Evolutionary conservation across 2,329 filamentous ascomycete species (phyloP).

Genomic region (Ciborinia camelliae): DNA sequence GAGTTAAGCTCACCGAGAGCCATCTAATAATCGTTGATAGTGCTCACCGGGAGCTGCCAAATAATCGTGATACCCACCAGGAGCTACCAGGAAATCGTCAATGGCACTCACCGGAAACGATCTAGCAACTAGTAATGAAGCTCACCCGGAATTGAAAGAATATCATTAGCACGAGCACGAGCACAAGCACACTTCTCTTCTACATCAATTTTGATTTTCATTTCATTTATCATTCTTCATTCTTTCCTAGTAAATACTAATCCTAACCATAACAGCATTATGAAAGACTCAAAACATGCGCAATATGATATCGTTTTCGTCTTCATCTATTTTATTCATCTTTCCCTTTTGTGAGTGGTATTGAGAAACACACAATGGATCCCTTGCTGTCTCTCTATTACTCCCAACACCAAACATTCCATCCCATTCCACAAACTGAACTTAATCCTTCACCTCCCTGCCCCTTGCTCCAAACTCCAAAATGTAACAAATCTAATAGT

Average conservation of each 20-base stretch:
- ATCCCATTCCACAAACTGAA: not conserved
- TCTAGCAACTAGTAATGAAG: too few species aligned
- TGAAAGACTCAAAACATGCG: not conserved
- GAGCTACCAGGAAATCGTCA: too few species aligned
- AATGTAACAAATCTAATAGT: not conserved
- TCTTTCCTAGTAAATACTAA: not conserved
- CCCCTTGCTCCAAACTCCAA: not conserved
- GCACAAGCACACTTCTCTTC: too few species aligned
- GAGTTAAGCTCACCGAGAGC: too few species aligned
- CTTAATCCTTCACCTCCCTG: not conserved
- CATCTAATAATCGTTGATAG: too few species aligned
- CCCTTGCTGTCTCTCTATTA: not conserved
- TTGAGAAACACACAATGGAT: not conserved
- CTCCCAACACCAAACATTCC: slow-evolving; percentile 7
- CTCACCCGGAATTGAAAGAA: too few species aligned
- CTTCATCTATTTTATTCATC: not conserved
- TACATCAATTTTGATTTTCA: not conserved
- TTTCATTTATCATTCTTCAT: not conserved
- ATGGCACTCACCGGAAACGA: too few species aligned
- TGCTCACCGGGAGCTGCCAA: too few species aligned
- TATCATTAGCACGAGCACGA: too few species aligned
- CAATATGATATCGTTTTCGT: not conserved
- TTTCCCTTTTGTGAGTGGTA: not conserved
- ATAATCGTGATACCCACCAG: too few species aligned
- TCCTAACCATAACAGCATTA: not conserved